Conservation (phyloP, 2,329 filamentous ascomycete species). For the Fusarium pseudocircinatum region DNA sequence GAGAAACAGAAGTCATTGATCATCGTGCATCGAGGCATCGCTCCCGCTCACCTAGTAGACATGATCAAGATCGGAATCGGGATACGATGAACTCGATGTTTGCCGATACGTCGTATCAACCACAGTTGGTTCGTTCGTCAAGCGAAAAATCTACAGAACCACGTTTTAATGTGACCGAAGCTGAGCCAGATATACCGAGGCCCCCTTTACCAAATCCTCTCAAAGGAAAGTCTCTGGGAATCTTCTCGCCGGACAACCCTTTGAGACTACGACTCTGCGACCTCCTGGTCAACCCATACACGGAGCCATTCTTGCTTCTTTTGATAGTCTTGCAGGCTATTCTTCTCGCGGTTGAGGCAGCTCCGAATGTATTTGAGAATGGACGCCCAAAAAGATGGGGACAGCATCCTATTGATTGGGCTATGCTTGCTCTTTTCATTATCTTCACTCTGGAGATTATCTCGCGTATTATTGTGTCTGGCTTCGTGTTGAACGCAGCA, state of each 20-base stretch:
- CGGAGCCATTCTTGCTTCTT: slow-evolving; percentile 85
- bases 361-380: slow-evolving; percentile 73
- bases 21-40: slow-evolving; percentile 71
- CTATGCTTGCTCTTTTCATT: slow-evolving; percentile 82
- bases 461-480: slow-evolving; percentile 89
- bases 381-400: slow-evolving; percentile 74
- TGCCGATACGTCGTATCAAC: slow-evolving; percentile 62
- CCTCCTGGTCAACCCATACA: slow-evolving; percentile 84
- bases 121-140: slow-evolving; percentile 56
- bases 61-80: slow-evolving; percentile 43
- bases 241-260: slow-evolving; percentile 82
- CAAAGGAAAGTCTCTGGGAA: slow-evolving; percentile 83
- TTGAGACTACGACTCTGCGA: slow-evolving; percentile 81
- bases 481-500: slow-evolving; percentile 86
- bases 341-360: slow-evolving; percentile 86
- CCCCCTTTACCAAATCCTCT: slow-evolving; percentile 72
- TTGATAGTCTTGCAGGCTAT: slow-evolving; percentile 90
- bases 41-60: slow-evolving; percentile 64
- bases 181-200: slow-evolving; percentile 23
- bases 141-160: slow-evolving; percentile 56
- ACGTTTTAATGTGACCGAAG: slow-evolving; percentile 30
- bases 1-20: slow-evolving; percentile 86
- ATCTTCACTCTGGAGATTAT: slow-evolving; percentile 90
- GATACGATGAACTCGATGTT: slow-evolving; percentile 48
- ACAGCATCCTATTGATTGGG: slow-evolving; percentile 75